These are phyloP conservation scores for Cladosporium halotolerans DNA, from an alignment of 2,329 filamentous ascomycete genomes.

Conservation along the genomic window DNA sequence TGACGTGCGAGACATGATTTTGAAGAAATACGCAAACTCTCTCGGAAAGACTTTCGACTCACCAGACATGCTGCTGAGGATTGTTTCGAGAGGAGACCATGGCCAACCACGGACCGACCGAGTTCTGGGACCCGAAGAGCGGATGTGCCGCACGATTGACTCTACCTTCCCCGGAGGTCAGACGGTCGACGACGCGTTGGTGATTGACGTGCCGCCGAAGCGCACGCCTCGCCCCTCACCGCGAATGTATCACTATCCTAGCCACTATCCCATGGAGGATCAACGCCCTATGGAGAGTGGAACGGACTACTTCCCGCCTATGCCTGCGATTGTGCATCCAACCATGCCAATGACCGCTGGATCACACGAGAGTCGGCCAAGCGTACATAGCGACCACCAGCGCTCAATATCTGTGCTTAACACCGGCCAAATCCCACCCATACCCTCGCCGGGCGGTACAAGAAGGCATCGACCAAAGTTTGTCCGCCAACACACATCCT, in stretches of 20 bases:
- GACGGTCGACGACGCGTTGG: slow-evolving; percentile 75
- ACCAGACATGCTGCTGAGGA: slow-evolving; percentile 77
- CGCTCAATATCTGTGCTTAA: slow-evolving; percentile 74
- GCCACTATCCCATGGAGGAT: slow-evolving; percentile 52
- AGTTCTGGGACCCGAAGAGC: slow-evolving; percentile 76
- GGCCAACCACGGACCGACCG: slow-evolving; percentile 48
- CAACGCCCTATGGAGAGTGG: slow-evolving; percentile 60
- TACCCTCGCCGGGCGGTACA: slow-evolving; percentile 76
- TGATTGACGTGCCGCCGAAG: slow-evolving; percentile 77
- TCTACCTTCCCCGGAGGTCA: slow-evolving; percentile 81
- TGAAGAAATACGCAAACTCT: slow-evolving; percentile 90
- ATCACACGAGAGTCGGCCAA: slow-evolving; percentile 32
- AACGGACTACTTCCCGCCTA: slow-evolving; percentile 78
- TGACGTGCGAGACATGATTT: slow-evolving; percentile 84
- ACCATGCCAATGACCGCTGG: slow-evolving; percentile 32
- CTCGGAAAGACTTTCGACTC: slow-evolving; percentile 83
- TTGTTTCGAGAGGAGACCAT: slow-evolving; percentile 54
- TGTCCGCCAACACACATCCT: slow-evolving; percentile 69
- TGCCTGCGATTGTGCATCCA: slow-evolving; percentile 44
- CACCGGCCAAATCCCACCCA: slow-evolving; percentile 70
- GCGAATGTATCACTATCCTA: slow-evolving; percentile 42
- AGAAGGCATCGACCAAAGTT: slow-evolving; percentile 52
- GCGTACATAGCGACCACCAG: slow-evolving; percentile 32
- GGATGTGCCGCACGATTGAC: slow-evolving; percentile 71
- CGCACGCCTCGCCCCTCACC: slow-evolving; percentile 79